Conservation (phyloP, 73 alveolate genomes). For the Blepharisma stoltei region DNA sequence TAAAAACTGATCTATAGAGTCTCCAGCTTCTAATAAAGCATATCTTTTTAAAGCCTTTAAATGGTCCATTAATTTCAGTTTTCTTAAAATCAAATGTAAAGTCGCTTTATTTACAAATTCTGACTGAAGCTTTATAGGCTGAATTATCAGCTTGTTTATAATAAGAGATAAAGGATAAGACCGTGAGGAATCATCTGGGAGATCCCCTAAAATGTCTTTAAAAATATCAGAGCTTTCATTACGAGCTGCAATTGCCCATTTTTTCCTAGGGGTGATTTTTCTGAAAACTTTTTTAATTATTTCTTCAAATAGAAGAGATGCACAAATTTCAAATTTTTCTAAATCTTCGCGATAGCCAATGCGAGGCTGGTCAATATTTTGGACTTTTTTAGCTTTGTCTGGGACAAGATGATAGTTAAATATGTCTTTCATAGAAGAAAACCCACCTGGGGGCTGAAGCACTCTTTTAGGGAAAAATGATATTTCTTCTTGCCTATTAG, state of each 20-base stretch:
- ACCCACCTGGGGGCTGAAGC: slow-evolving; percentile 20
- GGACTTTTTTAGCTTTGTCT: neutral
- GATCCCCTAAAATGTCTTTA: neutral
- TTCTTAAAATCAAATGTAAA: slow-evolving; percentile 3
- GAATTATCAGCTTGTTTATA: neutral
- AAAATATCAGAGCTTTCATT: neutral
- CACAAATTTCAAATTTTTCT: slow-evolving; percentile 19
- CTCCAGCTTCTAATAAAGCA: slow-evolving; percentile 29
- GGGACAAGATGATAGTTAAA: neutral
- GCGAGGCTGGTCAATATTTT: neutral
- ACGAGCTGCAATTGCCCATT: neutral
- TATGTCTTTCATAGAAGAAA: neutral
- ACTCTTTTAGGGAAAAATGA: neutral
- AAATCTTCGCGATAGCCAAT: slow-evolving; percentile 7
- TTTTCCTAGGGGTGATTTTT: neutral
- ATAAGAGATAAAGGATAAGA: neutral
- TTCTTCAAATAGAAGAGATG: slow-evolving; percentile 23
- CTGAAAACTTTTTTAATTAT: slow-evolving; percentile 8
- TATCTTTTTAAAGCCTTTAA: slow-evolving; percentile 20
- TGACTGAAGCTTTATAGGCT: slow-evolving; percentile 20
- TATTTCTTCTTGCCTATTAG: neutral
- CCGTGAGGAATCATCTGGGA: neutral
- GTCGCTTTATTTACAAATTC: neutral
- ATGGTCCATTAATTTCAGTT: slow-evolving; percentile 7
- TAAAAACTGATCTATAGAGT: slow-evolving; percentile 14